These are phyloP conservation scores for Haplosporangium sp. DNA, from an alignment of 371 early-diverging fungal genomes.

Conservation along the genomic window DNA sequence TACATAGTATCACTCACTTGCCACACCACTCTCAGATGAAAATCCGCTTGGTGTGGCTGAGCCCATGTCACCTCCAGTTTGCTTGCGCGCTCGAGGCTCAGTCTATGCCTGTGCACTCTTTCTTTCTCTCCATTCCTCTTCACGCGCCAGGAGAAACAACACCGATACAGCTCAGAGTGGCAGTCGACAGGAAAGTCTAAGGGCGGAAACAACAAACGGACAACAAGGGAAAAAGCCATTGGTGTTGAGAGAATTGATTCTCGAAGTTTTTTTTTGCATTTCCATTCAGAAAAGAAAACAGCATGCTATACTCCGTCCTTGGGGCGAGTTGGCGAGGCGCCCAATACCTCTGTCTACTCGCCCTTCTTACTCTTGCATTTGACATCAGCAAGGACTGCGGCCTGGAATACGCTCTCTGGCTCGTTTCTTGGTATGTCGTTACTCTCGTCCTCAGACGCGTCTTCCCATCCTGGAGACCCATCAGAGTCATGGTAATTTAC, in stretches of 20 bases:
- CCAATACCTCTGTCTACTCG: conserved; percentile 46
- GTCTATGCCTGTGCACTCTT: not conserved
- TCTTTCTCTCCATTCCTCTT: not conserved
- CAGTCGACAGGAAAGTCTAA: too few species aligned
- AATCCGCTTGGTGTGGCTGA: too few species aligned
- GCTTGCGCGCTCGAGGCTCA: too few species aligned
- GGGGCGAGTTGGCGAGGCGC: conserved; percentile 39
- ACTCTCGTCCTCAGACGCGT: conserved; percentile 30
- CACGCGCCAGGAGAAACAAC: too few species aligned
- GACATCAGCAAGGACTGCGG: conserved; percentile 43
- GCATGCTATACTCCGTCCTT: conserved; percentile 44
- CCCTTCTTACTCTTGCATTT: conserved; percentile 43
- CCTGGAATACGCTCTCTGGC: conserved; percentile 49
- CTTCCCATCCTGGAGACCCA: conserved; percentile 14
- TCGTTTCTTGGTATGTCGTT: conserved; percentile 41
- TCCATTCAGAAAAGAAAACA: too few species aligned
- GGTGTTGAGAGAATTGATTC: too few species aligned
- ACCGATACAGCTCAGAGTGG: too few species aligned
- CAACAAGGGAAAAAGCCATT: not conserved
- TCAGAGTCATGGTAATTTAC: conserved; percentile 23
- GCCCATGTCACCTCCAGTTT: too few species aligned
- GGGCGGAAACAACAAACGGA: too few species aligned
- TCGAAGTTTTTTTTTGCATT: too few species aligned
- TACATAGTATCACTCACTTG: too few species aligned
- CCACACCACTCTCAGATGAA: too few species aligned